These are phyloP conservation scores for Dactylellina drechsleri DNA, from an alignment of 2,329 filamentous ascomycete genomes.

Conservation along the genomic window DNA sequence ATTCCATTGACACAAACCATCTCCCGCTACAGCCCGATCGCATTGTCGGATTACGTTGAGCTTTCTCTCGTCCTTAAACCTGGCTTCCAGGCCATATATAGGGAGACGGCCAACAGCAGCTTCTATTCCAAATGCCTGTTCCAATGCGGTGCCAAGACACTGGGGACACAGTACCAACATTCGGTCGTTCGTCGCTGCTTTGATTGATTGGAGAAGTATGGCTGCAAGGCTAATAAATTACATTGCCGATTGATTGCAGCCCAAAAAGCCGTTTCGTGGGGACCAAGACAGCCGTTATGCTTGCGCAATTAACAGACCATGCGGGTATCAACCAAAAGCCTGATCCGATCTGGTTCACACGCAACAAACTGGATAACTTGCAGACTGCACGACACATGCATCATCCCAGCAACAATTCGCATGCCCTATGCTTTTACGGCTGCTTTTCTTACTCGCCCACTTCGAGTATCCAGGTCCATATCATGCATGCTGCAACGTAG, in stretches of 20 bases:
- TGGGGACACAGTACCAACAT: background rate
- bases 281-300: constrained; percentile 9
- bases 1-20: no score
- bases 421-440: background rate
- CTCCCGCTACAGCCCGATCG: no score
- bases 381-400: constrained; percentile 51
- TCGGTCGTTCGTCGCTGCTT: no score
- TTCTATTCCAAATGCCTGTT: no score
- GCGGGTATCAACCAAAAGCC: constrained; percentile 16
- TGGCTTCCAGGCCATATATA: no score
- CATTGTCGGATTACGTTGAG: no score
- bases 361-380: constrained; percentile 16
- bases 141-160: background rate
- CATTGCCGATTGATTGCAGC: background rate
- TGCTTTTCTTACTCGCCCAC: background rate
- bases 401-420: constrained; percentile 31
- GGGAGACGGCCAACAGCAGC: no score
- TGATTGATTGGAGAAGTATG: no score
- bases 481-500: constrained; percentile 43
- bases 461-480: background rate
- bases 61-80: no score
- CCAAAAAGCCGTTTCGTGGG: constrained; percentile 19
- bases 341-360: background rate
- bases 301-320: constrained; percentile 27
- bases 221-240: constrained; percentile 1